phyloP scores from a whole-genome alignment of 2,329 filamentous ascomycete genomes.

The Arthrobotrys megalospora region DNA sequence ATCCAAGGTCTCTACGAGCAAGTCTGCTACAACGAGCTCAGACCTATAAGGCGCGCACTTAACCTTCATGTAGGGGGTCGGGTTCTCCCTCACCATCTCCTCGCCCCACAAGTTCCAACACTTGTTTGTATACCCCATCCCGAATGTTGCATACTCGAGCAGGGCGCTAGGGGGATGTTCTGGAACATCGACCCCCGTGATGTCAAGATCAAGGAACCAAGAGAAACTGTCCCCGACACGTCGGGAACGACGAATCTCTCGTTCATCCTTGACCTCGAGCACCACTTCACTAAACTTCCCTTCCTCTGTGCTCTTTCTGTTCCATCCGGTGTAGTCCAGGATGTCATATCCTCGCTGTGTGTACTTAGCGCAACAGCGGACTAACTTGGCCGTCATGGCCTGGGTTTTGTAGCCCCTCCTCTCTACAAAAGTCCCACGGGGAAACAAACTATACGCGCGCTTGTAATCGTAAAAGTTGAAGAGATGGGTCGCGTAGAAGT shows the following conservation, averaged over 20 bases:
- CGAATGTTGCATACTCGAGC: constrained; percentile 36
- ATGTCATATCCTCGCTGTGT: constrained; percentile 12
- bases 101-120: neutral
- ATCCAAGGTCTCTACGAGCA: constrained; percentile 1
- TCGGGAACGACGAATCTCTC: constrained; percentile 5
- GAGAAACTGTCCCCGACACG: constrained; percentile 29
- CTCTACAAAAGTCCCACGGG: constrained; percentile 22
- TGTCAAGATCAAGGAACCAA: constrained; percentile 28
- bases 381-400: neutral
- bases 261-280: neutral
- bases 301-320: neutral
- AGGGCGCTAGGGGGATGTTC: neutral
- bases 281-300: constrained; percentile 1
- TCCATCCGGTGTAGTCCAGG: neutral
- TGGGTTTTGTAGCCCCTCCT: constrained; percentile 1
- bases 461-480: constrained; percentile 42
- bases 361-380: constrained; percentile 15
- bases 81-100: neutral
- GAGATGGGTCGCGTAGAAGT: constrained; percentile 32
- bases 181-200: constrained; percentile 15
- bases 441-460: constrained; percentile 33
- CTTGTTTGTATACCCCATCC: constrained; percentile 6
- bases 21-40: neutral
- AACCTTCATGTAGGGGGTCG: constrained; percentile 1
- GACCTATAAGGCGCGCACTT: neutral